Base-by-base conservation (phyloP, 1,139 yeast species). In the Nematodospora anomalae region DNA sequence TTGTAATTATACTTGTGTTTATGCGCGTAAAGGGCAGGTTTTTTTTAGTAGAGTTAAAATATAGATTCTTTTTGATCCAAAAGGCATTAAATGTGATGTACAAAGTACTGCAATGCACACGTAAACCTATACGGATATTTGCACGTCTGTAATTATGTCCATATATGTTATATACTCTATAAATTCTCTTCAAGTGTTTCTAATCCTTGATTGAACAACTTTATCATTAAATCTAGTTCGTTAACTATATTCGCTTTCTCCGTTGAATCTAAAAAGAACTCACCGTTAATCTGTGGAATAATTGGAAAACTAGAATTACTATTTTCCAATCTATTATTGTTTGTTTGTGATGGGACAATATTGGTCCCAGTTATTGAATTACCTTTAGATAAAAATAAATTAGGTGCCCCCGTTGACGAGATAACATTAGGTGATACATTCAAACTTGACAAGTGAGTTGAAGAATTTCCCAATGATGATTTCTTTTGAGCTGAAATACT, bases 181-280 rank as follows among this genome's bases (percentile, higher is more conserved):
- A 57, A 41, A 32, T 49, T 53, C 33, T 55, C 62, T 35, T 69
- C 73, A 38, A 71, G 55, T 2, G 68, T 64, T 22, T 69, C 76
- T 38, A 71, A 53, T 1, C 75, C 76, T 36, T 58, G 62, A 35
- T 55, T 63, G 45, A 71, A 68, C 18, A 65, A 50, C 32, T 58
- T 55, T 25, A 71, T 63, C 67, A 71, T 67, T 5, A 42, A 37
- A 35, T 71, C 76, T 34, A 71, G 50, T 39, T 71, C 77, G 28
- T 44, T 50, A 8, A 64, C 57, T 40, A 71, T 50, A 33, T 61
- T 63, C 13, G 50, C 57, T 40, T 61, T 65, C 4, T 72, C 64
- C 2, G 66, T 58, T 4, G 61, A 46, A 42, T 71, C 77, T 25
- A 58, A 40, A 43, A 71, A 71, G 37, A 67, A 59, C 6, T 67